phyloP scores from a whole-genome alignment of 2,329 filamentous ascomycete species.

The Epichloe glyceriae region DNA sequence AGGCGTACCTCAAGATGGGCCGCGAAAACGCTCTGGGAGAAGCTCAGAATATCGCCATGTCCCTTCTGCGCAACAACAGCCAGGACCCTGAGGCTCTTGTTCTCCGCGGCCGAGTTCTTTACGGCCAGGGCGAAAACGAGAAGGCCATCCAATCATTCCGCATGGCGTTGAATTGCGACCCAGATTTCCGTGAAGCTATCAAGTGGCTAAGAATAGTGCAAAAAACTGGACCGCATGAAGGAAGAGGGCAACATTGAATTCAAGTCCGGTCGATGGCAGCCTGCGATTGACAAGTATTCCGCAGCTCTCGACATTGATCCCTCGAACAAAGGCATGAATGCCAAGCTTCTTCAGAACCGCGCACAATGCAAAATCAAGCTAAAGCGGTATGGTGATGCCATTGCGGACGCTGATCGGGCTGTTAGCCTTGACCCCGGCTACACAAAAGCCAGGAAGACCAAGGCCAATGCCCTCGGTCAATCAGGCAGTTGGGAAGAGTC shows the following conservation, averaged over 20 bases:
- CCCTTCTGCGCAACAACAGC: slow-evolving; percentile 69
- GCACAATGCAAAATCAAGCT: slow-evolving; percentile 74
- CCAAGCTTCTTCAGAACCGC: slow-evolving; percentile 88
- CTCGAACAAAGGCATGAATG: slow-evolving; percentile 79
- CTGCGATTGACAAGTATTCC: slow-evolving; percentile 75
- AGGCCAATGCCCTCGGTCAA: slow-evolving; percentile 77
- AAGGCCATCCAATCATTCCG: slow-evolving; percentile 89
- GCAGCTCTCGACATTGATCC: slow-evolving; percentile 77
- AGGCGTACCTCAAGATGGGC: slow-evolving; percentile 87
- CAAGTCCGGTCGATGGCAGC: slow-evolving; percentile 69
- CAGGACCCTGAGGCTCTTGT: slow-evolving; percentile 91
- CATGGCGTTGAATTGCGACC: slow-evolving; percentile 79
- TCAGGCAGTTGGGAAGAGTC: slow-evolving; percentile 88
- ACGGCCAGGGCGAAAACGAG: slow-evolving; percentile 85
- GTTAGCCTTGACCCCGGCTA: slow-evolving; percentile 74
- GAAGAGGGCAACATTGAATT: slow-evolving; percentile 84
- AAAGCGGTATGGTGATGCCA: slow-evolving; percentile 70
- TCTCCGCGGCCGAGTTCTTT: slow-evolving; percentile 74
- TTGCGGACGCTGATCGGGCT: slow-evolving; percentile 76
- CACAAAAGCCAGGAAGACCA: slow-evolving; percentile 82
- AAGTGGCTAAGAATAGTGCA: slow-evolving; percentile 83
- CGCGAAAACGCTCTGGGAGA: slow-evolving; percentile 80
- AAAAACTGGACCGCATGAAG: slow-evolving; percentile 82
- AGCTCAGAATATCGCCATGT: slow-evolving; percentile 86
- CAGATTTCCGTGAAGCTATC: slow-evolving; percentile 78